Conservation (phyloP, 2,329 filamentous ascomycete genomes). For the Fusarium sp. region DNA sequence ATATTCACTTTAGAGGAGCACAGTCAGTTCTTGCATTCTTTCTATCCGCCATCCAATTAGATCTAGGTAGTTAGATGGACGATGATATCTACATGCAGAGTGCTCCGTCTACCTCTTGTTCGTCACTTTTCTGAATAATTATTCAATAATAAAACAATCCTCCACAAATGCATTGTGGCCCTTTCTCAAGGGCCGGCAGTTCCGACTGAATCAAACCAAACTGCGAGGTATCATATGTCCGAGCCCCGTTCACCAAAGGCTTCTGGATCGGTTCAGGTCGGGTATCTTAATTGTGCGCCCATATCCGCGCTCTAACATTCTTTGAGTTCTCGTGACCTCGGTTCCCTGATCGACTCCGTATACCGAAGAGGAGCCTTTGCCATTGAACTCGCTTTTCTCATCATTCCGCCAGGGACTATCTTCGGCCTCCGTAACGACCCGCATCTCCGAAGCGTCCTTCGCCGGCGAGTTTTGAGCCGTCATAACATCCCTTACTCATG, state of each 20-base stretch:
- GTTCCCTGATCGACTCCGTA: slow-evolving; percentile 3
- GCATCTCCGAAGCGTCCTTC: slow-evolving; percentile 16
- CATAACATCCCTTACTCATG: slow-evolving; percentile 10
- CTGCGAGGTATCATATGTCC: slow-evolving; percentile 29
- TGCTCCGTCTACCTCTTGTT: slow-evolving; percentile 20
- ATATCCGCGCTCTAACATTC: slow-evolving; percentile 11
- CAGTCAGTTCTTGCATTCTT: slow-evolving; percentile 1
- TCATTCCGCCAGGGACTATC: slow-evolving; percentile 13
- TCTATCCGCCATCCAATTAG: slow-evolving; percentile 20
- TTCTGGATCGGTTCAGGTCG: slow-evolving; percentile 3
- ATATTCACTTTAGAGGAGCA: slow-evolving; percentile 6
- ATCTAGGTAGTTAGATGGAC: not conserved
- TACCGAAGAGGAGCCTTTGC: slow-evolving; percentile 5
- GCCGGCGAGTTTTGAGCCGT: not conserved
- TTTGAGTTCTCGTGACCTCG: slow-evolving; percentile 6
- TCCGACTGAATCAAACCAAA: slow-evolving; percentile 16
- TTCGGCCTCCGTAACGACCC: slow-evolving; percentile 23
- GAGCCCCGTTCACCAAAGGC: slow-evolving; percentile 8
- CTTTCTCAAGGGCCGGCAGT: slow-evolving; percentile 3
- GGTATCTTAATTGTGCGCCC: slow-evolving; percentile 16
- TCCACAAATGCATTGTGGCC: slow-evolving; percentile 3
- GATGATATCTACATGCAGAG: slow-evolving; percentile 16
- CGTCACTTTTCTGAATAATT: slow-evolving; percentile 14
- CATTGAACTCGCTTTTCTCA: slow-evolving; percentile 1
- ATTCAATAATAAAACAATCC: slow-evolving; percentile 15